Evolutionary conservation across 2,329 filamentous ascomycete species (phyloP), one percentile per base, ranked within the genome.

Genomic region (Aureobasidium sp.): DNA sequence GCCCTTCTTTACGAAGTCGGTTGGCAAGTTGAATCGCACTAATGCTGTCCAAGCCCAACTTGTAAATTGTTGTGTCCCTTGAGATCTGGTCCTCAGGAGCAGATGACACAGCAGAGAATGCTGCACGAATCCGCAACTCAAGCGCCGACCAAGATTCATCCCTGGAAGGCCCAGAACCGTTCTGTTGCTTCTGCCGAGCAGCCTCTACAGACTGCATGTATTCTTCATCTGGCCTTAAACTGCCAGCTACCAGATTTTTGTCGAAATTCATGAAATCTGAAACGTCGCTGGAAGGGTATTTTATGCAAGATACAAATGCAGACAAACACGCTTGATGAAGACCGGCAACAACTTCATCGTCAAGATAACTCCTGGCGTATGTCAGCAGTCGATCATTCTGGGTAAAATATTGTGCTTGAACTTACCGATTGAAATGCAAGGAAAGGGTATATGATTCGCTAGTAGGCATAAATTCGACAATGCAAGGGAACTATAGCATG

Each of bases 1-100:
- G 76, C 0, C 85, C 86, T 20, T 80, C 69, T 42, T 79, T 82
- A 20, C 87, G 84, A 17, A 97, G 77, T 29, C 80, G 76, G 1
- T 84, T 81, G 0, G 91, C 89, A 10, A 96, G 79, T 69, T 96
- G 91, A 17, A 84, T 80, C 0, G 91, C 89, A 64, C 88, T 92
- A 69, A 97, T 94, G 71, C 92, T 97, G 73, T 97, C 92, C 3
- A 97, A 77, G 0, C 93, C 93, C n/a, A 96, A 82, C 63, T 88
- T 86, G 68, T 93, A 96, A 53, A 97, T 90, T 0, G 89, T 91
- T 0, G 85, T 90, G 10, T 81, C 71, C 13, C 79, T 80, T 3
- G 71, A 68, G 51, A 96, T 86, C 0, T 75, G 76, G 0, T 78
- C 68, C 1, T 71, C 62, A 0, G 82, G 71, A 5, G 82, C 73